Base-by-base conservation (phyloP, 2,329 filamentous ascomycete species). In the Fusarium neocosmosporiellum region DNA sequence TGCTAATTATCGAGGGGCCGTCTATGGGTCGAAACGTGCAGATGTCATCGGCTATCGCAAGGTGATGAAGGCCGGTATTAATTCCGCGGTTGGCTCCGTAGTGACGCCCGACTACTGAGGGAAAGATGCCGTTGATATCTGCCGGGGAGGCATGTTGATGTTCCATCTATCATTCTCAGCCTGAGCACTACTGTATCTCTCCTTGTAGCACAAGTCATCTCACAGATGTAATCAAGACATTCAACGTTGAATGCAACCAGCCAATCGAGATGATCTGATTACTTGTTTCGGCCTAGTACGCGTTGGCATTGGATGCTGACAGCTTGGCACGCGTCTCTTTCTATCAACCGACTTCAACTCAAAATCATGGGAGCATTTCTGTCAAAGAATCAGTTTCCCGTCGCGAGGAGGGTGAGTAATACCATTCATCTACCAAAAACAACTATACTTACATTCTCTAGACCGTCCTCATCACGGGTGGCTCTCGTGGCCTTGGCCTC, bases 401-500 rank as follows among this genome's bases (percentile, higher is more conserved):
- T 68, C 2, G 67, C 59, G 5, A 43, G 67, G 0, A 70, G 70
- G 48, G 70, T 59, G 31, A 41, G 67, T 37, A 4, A 1, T 2
- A 2, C 0, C n/a, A 10, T n/a, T 2, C 5, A 2, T 2, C 8
- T 1, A 2, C 1, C 2, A 24, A 4, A 3, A 9, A 11, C 2
- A 8, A 3, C 2, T 11, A 0, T 7, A 24, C 63, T 73, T 10
- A 73, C 5, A 24, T 10, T 1, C 5, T 0, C 2, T 16, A 73
- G 70, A 73, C 70, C 11, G 22, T 73, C 3, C 46, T 73, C 7
- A 65, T 73, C 24, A 71, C 70, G 5, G 70, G 70, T 2, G 70
- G 70, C 13, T 73, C 70, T 7, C 71, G 70, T 16, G 70, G 70
- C 5, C 50, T 73, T 0, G 70, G 70, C 3, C 20, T 73, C 1